These are phyloP conservation scores for Cercospora canescens DNA, from an alignment of 2,329 filamentous ascomycete genomes.

Conservation along the genomic window DNA sequence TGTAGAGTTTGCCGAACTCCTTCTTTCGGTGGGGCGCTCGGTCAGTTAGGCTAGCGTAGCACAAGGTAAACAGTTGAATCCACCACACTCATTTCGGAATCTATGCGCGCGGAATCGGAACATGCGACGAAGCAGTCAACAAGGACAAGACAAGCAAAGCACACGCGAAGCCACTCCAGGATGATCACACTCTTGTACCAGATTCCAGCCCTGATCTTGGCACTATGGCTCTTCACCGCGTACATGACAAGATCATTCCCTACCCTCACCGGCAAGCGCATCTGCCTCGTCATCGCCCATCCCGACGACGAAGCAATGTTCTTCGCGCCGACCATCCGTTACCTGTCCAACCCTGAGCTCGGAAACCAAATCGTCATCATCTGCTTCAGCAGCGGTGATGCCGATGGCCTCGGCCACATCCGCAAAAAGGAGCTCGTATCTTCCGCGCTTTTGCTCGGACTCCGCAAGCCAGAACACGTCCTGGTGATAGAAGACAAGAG, in stretches of 20 bases:
- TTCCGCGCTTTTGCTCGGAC: constrained; percentile 74
- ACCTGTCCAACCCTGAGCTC: constrained; percentile 74
- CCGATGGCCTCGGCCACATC: constrained; percentile 80
- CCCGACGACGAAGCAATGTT: constrained; percentile 99
- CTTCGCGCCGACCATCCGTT: constrained; percentile 84
- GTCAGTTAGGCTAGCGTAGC: background rate
- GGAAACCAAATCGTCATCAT: constrained; percentile 94
- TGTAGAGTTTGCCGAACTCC: background rate
- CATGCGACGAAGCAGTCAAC: constrained; percentile 6
- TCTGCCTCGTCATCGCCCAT: constrained; percentile 91
- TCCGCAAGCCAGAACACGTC: constrained; percentile 74
- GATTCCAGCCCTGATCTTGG: constrained; percentile 44
- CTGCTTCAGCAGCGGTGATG: constrained; percentile 88
- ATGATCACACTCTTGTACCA: constrained; percentile 43
- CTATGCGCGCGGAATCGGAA: constrained; percentile 1
- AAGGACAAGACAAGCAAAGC: background rate
- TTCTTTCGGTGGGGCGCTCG: background rate
- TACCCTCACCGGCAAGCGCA: constrained; percentile 74
- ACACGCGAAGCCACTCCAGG: constrained; percentile 9
- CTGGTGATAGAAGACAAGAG: constrained; percentile 77
- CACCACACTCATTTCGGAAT: background rate
- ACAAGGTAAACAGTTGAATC: background rate
- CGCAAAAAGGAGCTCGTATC: constrained; percentile 81
- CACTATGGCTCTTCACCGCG: constrained; percentile 50
- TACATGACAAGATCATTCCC: constrained; percentile 57